A percentile compares a stretch with the other conserved stretches of the same genome.
These are phyloP conservation scores for Lagerstroemia speciosa DNA, from an alignment of 345 rosid species.

Conservation along the genomic window DNA sequence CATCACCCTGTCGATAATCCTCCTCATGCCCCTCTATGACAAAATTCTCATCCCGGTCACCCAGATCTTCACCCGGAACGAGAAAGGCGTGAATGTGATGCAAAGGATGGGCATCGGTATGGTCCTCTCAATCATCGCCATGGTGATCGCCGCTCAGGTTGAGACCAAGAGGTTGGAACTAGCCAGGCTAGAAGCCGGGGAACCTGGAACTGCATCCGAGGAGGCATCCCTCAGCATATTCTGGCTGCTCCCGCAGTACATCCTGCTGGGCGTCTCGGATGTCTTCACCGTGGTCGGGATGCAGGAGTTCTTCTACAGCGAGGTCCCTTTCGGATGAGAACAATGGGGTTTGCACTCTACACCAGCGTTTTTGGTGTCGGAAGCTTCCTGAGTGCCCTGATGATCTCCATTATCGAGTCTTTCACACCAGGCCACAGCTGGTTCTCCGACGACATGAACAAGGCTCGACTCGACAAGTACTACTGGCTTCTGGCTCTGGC, in stretches of 20 bases:
- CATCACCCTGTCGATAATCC: conserved; percentile 73
- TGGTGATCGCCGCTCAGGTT: conserved; percentile 70
- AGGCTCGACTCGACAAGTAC: conserved; percentile 62
- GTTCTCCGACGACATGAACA: conserved; percentile 87
- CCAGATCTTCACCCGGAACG: conserved; percentile 25
- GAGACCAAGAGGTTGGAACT: conserved; percentile 55
- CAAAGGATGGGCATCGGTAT: conserved; percentile 90
- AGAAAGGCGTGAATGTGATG: conserved; percentile 56
- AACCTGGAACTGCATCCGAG: conserved; percentile 7
- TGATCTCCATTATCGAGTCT: conserved; percentile 54
- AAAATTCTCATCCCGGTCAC: conserved; percentile 47
- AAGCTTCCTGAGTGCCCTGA: conserved; percentile 67
- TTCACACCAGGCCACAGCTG: conserved; percentile 42
- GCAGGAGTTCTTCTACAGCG: conserved; percentile 94
- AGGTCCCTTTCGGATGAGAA: conserved; percentile 80
- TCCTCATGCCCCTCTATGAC: conserved; percentile 78
- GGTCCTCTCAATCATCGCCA: conserved; percentile 69
- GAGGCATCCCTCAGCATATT: conserved; percentile 56
- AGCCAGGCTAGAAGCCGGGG: conserved; percentile 13
- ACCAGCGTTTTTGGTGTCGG: conserved; percentile 95
- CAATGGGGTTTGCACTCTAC: conserved; percentile 85
- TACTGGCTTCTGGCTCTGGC: conserved; percentile 68
- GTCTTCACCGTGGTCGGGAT: conserved; percentile 92
- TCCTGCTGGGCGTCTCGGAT: conserved; percentile 73
- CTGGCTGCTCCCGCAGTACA: conserved; percentile 83